Evolutionary conservation across 805 yeast genomes (phyloP), one percentile per base, ranked within the genome.

Genomic region (Teunomyces lycoperdinae): DNA sequence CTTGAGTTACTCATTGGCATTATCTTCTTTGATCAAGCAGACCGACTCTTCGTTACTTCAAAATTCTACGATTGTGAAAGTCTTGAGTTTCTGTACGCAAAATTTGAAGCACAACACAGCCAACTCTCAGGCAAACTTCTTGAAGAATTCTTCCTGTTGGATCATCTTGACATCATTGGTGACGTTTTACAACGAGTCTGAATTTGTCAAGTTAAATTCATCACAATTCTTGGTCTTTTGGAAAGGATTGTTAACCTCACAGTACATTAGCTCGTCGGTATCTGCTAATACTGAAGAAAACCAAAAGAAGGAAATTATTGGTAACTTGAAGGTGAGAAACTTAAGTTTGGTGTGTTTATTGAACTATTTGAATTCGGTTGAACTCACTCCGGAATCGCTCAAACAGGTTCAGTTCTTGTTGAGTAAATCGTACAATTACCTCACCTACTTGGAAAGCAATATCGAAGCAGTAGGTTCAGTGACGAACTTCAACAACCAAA

Each of bases 11-110:
- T 63, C 77, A 1, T 60, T 73, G 36, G 66, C 70, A 1, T 57
- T 73, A 31, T 64, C 63, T 61, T 53, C 73, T 0, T 54, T 72
- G 20, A 58, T 73, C 14, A 68, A 62, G 46, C 71, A 67, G 39
- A 64, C 76, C 1, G 67, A 69, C 16, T 56, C 66, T 8, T 58
- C 64, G 1, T 49, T 63, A 11, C 54, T 73, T 5, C 76, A 71
- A 49, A 70, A 71, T 44, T 59, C 77, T 5, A 68, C 73, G 2
- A 60, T 72, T 16, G 71, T 73, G 16, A 70, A 71, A 46, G 60
- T 73, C 9, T 58, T 73, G 50, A 71, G 77, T 66, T 73, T 71
- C 48, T 73, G 77, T 52, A 73, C 78, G 8, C 78, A 73, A 46
- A 68, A 62, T 45, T 63, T 73, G 55, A 73, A 73, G 54, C 74